Evolutionary conservation across 2,329 filamentous ascomycete species (phyloP), one percentile per base, ranked within the genome.

Genomic region (Pseudogymnoascus sp.): DNA sequence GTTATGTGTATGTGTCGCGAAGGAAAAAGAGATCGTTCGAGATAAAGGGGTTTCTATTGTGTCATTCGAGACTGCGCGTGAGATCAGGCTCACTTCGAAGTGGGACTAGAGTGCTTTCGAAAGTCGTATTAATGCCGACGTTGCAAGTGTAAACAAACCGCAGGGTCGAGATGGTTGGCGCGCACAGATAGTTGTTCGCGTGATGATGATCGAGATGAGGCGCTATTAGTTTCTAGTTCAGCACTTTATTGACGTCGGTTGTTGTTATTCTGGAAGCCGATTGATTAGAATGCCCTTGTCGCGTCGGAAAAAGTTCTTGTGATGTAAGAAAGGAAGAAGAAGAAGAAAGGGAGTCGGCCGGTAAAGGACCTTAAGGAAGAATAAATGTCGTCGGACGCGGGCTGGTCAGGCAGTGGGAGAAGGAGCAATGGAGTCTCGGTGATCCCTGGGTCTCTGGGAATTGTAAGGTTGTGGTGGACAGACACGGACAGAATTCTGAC

Each of bases 381-480:
- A 21, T 21, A 45, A 31, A 26, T 16, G 26, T 54, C 47, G 47
- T 16, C 47, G 47, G 47, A 54, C 47, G 47, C 26, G 47, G 47
- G 26, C 47, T 54, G 47, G 26, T n/a, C 31, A 54, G 26, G 47
- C 47, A 54, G 26, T 29, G 29, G 14, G 47, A 21, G 47, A 54
- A 54, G 47, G 47, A 54, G 47, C 47, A 31, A 54, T 54, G 47
- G 40, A 31, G 47, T 54, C 26, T 54, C 47, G 47, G 23, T 54
- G 47, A 54, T 54, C 47, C 47, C 47, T 54, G 47, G 47, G 31
- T 54, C 47, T 54, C 47, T 54, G 8, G 47, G 47, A 54, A 54
- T 5, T 54, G 47, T 54, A 29, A 54, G 47, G 47, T 54, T 54
- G 47, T 54, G 47, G 47, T 54, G 47, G 47, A 54, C 47, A 54